Conservation (phyloP, 176 grass and related monocot species). For the Raddia guianensis region DNA sequence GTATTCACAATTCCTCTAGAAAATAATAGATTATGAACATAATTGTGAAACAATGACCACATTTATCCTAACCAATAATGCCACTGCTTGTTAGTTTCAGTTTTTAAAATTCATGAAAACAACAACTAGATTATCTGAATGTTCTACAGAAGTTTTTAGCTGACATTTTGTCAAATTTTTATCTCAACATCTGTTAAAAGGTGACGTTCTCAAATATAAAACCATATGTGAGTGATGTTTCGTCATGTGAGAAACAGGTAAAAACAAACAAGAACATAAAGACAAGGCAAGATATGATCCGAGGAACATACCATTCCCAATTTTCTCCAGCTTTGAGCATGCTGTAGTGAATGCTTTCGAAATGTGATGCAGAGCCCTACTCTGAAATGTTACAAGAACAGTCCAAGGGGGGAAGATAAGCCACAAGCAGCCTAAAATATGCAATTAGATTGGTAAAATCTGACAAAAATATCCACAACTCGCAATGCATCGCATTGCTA, state of each 20-base stretch:
- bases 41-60: not conserved
- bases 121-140: not conserved
- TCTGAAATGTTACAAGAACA: conserved; percentile 52
- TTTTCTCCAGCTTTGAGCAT: conserved; percentile 82
- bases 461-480: conserved; percentile 1
- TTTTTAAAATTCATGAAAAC: not conserved
- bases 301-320: conserved; percentile 69
- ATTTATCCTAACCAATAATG: conserved; percentile 2
- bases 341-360: conserved; percentile 86
- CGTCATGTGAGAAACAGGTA: conserved; percentile 4
- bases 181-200: not conserved
- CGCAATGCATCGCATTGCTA: not conserved
- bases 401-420: not conserved
- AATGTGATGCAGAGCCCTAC: conserved; percentile 87
- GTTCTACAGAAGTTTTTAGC: not conserved
- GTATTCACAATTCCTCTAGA: not conserved
- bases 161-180: not conserved
- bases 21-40: not conserved
- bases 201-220: not conserved
- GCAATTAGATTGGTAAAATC: not conserved
- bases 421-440: not conserved
- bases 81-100: not conserved
- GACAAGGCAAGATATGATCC: not conserved
- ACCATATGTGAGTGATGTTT: not conserved
- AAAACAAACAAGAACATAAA: not conserved